Evolutionary conservation across 2,329 filamentous ascomycete genomes (phyloP), one percentile per base, ranked within the genome.

Genomic region (Neonectria neomacrospora): DNA sequence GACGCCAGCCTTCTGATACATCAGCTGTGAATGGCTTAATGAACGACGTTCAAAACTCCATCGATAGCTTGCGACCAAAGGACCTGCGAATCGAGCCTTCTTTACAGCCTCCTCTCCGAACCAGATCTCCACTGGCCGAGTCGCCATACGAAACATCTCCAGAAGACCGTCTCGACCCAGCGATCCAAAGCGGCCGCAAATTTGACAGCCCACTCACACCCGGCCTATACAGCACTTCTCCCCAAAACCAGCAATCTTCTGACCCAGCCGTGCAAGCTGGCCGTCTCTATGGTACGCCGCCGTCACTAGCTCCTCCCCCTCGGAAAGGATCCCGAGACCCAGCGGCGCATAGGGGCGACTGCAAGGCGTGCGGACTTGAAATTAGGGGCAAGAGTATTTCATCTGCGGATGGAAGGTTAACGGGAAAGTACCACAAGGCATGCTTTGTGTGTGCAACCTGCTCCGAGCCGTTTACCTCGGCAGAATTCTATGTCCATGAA

Each of bases 371-470:
- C 77, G 84, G 87, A 3, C 82, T 91, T 48, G 81, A 85, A 7
- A 98, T 99, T 71, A 87, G 88, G 47, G 95, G 94, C 20, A 98
- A 97, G 80, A 97, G 94, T 1, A 90, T 99, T 61, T 97, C 95
- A 34, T 97, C 94, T 14, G 94, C 94, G 1, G 96, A 97, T 72
- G 96, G 96, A 16, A 90, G 94, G 23, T 83, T 99, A 23, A 97
- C 93, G 0, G 96, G 96, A 10, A 90, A 94, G 67, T 99, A 97
- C 78, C 96, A 99, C 83, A 97, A 96, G 77, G 87, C 91, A 5
- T 99, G 95, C 77, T 98, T 99, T 75, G 92, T 95, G 11, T 99
- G 96, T 83, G 87, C 88, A 5, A 94, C 91, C 1, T 99, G 96
- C 81, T 83, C 84, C 11, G 85, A 89, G 57, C 90, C 94, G 1